A percentile compares a stretch with the other conserved stretches of the same genome.
Evolutionary conservation across 2,329 filamentous ascomycete species (phyloP).

Genomic region (Clonostachys solani): DNA sequence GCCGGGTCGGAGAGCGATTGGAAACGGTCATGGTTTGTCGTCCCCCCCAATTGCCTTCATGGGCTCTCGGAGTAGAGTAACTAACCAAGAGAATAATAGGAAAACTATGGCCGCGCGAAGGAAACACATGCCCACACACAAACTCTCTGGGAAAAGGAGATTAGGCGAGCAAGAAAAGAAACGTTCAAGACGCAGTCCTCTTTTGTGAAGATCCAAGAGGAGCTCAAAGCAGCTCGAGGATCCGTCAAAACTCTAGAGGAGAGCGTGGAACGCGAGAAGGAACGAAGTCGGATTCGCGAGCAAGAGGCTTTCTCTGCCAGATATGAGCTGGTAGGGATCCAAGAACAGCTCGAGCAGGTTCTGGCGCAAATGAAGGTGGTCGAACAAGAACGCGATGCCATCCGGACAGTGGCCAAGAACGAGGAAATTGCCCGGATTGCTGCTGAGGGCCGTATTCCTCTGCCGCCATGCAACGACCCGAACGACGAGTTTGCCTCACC

Average conservation of each 20-base stretch:
- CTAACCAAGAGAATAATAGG: conserved; percentile 36
- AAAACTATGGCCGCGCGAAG: conserved; percentile 66
- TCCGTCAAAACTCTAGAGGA: conserved; percentile 53
- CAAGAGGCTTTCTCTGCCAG: conserved; percentile 66
- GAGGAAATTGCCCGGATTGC: conserved; percentile 71
- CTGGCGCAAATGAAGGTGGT: conserved; percentile 59
- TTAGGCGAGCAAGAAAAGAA: conserved; percentile 65
- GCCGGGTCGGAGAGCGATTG: conserved; percentile 60
- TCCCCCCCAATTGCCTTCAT: no score
- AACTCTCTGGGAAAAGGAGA: conserved; percentile 70
- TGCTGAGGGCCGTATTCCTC: conserved; percentile 64
- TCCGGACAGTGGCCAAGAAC: conserved; percentile 67
- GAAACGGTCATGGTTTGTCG: conserved; percentile 64
- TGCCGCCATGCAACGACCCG: conserved; percentile 49
- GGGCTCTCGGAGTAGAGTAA: background rate
- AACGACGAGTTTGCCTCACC: conserved; percentile 62
- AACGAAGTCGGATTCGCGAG: conserved; percentile 56
- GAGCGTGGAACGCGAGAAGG: conserved; percentile 58
- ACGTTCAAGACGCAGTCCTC: conserved; percentile 70
- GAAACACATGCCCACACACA: conserved; percentile 65
- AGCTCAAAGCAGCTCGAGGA: conserved; percentile 58
- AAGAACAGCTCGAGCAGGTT: conserved; percentile 64
- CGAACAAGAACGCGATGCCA: conserved; percentile 71
- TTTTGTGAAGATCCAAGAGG: conserved; percentile 69
- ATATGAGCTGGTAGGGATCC: conserved; percentile 59